Conservation (phyloP, 1,284 basidiomycete species). For the Pterulicium gracile region DNA sequence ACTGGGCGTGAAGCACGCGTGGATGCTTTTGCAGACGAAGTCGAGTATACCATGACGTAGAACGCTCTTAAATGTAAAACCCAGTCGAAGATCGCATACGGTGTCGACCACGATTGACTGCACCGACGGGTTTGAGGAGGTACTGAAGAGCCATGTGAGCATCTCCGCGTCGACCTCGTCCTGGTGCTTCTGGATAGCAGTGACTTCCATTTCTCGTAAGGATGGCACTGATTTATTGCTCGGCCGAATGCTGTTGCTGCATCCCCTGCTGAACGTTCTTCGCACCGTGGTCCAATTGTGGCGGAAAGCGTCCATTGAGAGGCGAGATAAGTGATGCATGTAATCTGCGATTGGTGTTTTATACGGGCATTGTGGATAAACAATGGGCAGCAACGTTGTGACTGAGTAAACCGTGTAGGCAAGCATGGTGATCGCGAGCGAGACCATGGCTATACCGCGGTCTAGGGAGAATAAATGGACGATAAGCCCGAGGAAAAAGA, state of each 20-base stretch:
- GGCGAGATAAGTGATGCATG: neutral
- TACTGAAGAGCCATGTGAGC: neutral
- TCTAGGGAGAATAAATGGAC: slow-evolving; percentile 13
- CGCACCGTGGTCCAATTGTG: neutral
- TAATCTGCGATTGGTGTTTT: neutral
- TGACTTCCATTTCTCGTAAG: neutral
- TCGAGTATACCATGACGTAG: neutral
- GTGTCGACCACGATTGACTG: neutral
- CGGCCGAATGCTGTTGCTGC: neutral
- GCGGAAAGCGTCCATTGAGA: neutral
- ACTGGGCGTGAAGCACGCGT: neutral
- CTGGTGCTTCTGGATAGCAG: neutral
- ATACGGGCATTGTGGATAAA: neutral
- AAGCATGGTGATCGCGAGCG: neutral
- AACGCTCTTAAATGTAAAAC: neutral
- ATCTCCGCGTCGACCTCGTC: neutral
- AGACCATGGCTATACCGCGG: slow-evolving; percentile 9
- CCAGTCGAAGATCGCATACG: neutral
- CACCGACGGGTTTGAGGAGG: neutral
- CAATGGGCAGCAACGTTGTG: neutral
- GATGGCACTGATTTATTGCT: neutral
- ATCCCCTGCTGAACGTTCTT: neutral
- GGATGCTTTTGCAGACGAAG: neutral
- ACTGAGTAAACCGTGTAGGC: neutral
- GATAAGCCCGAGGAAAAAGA: slow-evolving; percentile 15